Percentiles rank a stretch among this genome's conserved stretches.
phyloP scores from a whole-genome alignment of 257 asterid species.

The Catharanthus roseus region DNA sequence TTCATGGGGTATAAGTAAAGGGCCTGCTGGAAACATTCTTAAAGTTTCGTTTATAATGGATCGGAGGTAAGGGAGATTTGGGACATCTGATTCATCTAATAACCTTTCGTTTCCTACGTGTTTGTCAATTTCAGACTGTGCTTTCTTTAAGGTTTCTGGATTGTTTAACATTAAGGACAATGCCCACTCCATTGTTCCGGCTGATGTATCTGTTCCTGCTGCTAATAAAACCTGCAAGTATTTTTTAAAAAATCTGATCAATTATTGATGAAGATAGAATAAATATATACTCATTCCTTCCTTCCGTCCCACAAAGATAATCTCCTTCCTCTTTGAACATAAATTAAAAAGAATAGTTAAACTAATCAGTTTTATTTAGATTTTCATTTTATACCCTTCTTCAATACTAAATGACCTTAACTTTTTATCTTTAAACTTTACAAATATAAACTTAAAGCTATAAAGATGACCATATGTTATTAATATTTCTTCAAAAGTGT shows the following conservation, averaged over 20 bases:
- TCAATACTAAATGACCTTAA: too few relatives aligned
- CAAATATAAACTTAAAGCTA: too few relatives aligned
- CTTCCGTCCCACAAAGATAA: too few relatives aligned
- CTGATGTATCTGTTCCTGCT: conserved; percentile 65
- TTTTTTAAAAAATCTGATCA: background rate
- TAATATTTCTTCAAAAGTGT: too few relatives aligned
- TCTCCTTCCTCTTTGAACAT: too few relatives aligned
- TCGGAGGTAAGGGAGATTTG: conserved; percentile 41
- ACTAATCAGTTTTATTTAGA: too few relatives aligned
- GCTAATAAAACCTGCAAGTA: conserved; percentile 34
- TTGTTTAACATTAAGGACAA: conserved; percentile 47
- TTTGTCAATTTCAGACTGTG: conserved; percentile 45
- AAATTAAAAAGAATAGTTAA: too few relatives aligned
- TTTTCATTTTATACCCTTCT: too few relatives aligned
- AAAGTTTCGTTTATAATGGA: conserved; percentile 51
- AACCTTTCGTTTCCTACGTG: conserved; percentile 33
- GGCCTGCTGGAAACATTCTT: conserved; percentile 64
- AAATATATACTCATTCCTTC: too few relatives aligned
- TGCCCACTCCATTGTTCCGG: conserved; percentile 65
- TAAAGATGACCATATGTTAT: too few relatives aligned
- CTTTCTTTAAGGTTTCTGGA: conserved; percentile 42
- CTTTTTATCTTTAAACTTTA: too few relatives aligned
- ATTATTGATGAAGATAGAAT: too few relatives aligned
- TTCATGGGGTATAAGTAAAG: conserved; percentile 62
- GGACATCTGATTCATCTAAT: conserved; percentile 38